Conservation (phyloP, 345 rosid species). For the Laguncularia racemosa region DNA sequence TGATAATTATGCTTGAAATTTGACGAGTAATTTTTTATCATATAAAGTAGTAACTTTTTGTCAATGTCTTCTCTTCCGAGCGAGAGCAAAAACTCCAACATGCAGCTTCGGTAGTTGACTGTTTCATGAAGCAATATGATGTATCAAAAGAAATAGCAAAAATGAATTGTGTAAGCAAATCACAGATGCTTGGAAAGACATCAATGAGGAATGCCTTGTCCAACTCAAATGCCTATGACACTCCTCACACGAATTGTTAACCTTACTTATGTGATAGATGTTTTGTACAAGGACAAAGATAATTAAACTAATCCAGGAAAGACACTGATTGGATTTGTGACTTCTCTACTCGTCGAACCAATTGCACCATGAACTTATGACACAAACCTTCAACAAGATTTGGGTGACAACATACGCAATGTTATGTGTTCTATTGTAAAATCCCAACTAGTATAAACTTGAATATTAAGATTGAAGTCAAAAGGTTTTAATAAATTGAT, state of each 20-base stretch:
- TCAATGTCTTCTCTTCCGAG: background rate
- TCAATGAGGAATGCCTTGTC: constrained; percentile 14
- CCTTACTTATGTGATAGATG: constrained; percentile 11
- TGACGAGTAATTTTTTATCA: no score
- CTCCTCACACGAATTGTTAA: constrained; percentile 14
- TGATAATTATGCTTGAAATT: no score
- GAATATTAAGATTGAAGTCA: no score
- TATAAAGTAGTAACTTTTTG: no score
- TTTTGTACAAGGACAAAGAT: constrained; percentile 15
- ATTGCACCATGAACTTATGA: constrained; percentile 1
- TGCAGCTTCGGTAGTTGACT: constrained; percentile 11
- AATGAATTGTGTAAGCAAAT: background rate
- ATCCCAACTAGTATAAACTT: no score
- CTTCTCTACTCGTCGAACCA: constrained; percentile 12
- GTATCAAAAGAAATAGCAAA: constrained; percentile 4
- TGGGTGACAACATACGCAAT: no score
- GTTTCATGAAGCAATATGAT: constrained; percentile 11
- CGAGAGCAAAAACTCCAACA: constrained; percentile 19
- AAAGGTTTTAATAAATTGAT: no score
- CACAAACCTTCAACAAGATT: background rate
- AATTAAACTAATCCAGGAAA: constrained; percentile 9
- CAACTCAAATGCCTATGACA: constrained; percentile 1
- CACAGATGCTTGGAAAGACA: constrained; percentile 18
- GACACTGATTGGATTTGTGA: constrained; percentile 4
- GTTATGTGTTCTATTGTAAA: no score